Conservation (phyloP, 1,284 basidiomycete species). For the Naganishia albida region DNA sequence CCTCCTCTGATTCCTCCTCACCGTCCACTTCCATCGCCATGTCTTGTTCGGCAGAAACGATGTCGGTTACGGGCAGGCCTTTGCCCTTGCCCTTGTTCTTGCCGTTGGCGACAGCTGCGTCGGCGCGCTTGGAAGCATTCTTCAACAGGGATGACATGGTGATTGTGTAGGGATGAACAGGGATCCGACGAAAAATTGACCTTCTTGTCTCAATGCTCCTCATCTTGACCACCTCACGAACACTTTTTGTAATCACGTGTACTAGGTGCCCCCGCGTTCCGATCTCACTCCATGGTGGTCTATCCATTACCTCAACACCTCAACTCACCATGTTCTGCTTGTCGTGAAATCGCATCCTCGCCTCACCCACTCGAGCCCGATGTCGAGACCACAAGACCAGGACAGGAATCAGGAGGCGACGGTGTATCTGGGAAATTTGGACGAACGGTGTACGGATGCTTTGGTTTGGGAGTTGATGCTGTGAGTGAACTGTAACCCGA, state of each 20-base stretch:
- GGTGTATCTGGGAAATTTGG: constrained; percentile 92
- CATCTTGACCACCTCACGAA: not conserved
- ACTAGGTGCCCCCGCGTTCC: constrained; percentile 16
- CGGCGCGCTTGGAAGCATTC: constrained; percentile 38
- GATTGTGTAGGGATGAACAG: not conserved
- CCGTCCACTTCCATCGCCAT: constrained; percentile 78
- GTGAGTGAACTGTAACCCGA: constrained; percentile 39
- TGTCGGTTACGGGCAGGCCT: constrained; percentile 47
- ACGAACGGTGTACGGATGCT: constrained; percentile 90
- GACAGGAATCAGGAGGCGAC: constrained; percentile 94
- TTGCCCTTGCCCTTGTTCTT: constrained; percentile 37
- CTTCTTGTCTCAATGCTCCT: not conserved
- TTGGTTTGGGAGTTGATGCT: constrained; percentile 98
- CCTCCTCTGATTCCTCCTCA: constrained; percentile 57
- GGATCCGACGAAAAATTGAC: too few species aligned
- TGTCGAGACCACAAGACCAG: constrained; percentile 68
- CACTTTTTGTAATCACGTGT: constrained; percentile 28
- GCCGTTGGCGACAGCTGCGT: constrained; percentile 38
- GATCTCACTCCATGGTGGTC: not conserved
- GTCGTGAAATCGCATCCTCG: not conserved
- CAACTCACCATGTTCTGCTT: not conserved
- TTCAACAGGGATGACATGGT: constrained; percentile 35
- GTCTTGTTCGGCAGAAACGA: constrained; percentile 63
- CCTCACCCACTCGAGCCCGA: not conserved
- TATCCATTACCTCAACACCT: not conserved